Base-by-base conservation (phyloP, 768 basidiomycete genomes). In the Gyrodon lividus region DNA sequence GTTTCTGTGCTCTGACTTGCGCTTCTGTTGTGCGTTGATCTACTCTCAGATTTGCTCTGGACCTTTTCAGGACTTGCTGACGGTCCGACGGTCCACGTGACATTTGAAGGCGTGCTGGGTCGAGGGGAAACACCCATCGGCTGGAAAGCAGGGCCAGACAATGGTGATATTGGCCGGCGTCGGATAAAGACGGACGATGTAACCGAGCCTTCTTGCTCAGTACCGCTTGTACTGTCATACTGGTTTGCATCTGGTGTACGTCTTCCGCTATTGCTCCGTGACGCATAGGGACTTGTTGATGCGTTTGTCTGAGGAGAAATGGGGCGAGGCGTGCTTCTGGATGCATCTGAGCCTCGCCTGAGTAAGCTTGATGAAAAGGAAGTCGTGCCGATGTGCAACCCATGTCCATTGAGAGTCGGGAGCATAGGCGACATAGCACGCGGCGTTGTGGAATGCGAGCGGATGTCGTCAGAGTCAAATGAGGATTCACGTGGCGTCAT, bases 401-500 rank as follows among this genome's bases (percentile, higher is more conserved):
- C 56, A 69, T 66, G 54, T 54, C 66, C 61, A 43, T 62, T 74
- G 28, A 70, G 49, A 24, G 63, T 65, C 37, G 74, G 70, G 50
- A 72, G 70, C 41, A 75, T 75, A 38, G 86, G 86, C 0, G 86
- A 85, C 16, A 83, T 83, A 16, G 90, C 89, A 48, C 90, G 85
- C 50, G 90, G 90, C 4, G 90, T 93, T 20, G 74, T 73, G 31
- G 79, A 77, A 42, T 85, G 83, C 1, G 86, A 87, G 51, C 82
- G 85, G 59, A 82, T 80, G 52, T 90, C 87, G 48, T 92, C 89
- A 24, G 77, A 64, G 43, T 91, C 91, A 50, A 75, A 73, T 28
- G 79, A 72, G 6, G 72, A 60, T 56, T 89, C 87, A 50, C 83
- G 84, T n/a, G 91, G 91, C 6, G 91, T 92, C 87, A 92, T 91